Percentiles rank a stretch among this genome's conserved stretches.
phyloP scores from a whole-genome alignment of 2,329 filamentous ascomycete species.

The Nothophaeocryptopus gaeumannii region DNA sequence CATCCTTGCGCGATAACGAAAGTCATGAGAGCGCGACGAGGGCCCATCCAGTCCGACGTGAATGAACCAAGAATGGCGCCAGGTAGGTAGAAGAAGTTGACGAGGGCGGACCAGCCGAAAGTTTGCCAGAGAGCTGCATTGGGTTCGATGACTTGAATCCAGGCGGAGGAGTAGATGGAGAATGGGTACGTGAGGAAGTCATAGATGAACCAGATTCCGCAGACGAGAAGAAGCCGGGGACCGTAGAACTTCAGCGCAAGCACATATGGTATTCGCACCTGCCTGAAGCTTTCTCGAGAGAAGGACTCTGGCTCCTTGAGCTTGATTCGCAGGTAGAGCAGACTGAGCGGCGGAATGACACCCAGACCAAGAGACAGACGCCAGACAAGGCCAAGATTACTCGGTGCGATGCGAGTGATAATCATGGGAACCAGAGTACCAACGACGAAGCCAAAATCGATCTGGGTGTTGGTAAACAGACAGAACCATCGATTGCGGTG shows the following conservation, averaged over 20 bases:
- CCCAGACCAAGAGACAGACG: constrained; percentile 76
- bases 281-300: constrained; percentile 64
- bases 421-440: constrained; percentile 74
- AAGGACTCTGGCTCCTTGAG: constrained; percentile 78
- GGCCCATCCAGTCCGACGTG: constrained; percentile 74
- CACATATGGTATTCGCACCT: constrained; percentile 49
- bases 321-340: constrained; percentile 69
- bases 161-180: constrained; percentile 76
- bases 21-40: constrained; percentile 67
- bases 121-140: constrained; percentile 64
- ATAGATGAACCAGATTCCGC: constrained; percentile 78
- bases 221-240: constrained; percentile 66
- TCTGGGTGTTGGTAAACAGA: constrained; percentile 82
- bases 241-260: constrained; percentile 67
- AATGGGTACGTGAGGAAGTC: constrained; percentile 82
- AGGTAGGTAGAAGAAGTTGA: constrained; percentile 86
- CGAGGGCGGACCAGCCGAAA: constrained; percentile 84
- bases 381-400: constrained; percentile 74
- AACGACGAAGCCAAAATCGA: constrained; percentile 79
- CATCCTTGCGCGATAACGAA: constrained; percentile 71
- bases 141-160: constrained; percentile 65
- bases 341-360: constrained; percentile 69
- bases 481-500: constrained; percentile 79
- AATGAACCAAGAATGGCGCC: constrained; percentile 76
- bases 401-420: constrained; percentile 37